These are phyloP conservation scores for Actinomucor elegans DNA, from an alignment of 371 early-diverging fungal genomes.

Conservation along the genomic window DNA sequence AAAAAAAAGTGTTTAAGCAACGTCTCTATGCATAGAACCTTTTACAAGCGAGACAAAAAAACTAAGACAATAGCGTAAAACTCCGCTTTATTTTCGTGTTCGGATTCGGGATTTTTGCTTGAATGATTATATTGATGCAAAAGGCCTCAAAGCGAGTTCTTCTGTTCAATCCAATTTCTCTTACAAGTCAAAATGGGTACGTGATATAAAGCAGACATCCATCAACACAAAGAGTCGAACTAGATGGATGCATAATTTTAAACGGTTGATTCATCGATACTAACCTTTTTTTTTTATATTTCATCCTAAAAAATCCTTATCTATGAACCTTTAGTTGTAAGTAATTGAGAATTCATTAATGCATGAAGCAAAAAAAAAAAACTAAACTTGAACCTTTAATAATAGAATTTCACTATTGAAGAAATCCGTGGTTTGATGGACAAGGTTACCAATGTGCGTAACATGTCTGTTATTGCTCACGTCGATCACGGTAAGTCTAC, in stretches of 20 bases:
- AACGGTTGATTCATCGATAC: background rate
- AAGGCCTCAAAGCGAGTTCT: background rate
- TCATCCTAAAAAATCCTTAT: background rate
- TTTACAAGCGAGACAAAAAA: too few species aligned
- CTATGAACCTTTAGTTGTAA: conserved; percentile 13
- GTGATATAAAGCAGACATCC: background rate
- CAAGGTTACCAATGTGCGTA: conserved; percentile 94
- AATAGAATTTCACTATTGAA: conserved; percentile 44
- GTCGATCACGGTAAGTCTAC: conserved; percentile 99
- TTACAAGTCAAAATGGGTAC: conserved; percentile 15
- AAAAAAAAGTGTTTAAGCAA: too few species aligned
- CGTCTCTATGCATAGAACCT: too few species aligned
- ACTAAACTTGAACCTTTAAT: background rate
- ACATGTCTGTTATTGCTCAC: conserved; percentile 99
- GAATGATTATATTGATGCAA: too few species aligned
- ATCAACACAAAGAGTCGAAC: conserved; percentile 2
- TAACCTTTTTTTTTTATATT: background rate
- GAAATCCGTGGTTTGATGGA: conserved; percentile 46
- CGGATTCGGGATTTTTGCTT: too few species aligned
- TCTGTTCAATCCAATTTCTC: conserved; percentile 18
- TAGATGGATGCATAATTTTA: background rate
- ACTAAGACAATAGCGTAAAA: too few species aligned
- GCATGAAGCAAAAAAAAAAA: too few species aligned
- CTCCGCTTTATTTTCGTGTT: too few species aligned
- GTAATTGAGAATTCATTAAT: background rate